These are phyloP conservation scores for Forsythia viridissima DNA, from an alignment of 257 asterid species.

Conservation along the genomic window DNA sequence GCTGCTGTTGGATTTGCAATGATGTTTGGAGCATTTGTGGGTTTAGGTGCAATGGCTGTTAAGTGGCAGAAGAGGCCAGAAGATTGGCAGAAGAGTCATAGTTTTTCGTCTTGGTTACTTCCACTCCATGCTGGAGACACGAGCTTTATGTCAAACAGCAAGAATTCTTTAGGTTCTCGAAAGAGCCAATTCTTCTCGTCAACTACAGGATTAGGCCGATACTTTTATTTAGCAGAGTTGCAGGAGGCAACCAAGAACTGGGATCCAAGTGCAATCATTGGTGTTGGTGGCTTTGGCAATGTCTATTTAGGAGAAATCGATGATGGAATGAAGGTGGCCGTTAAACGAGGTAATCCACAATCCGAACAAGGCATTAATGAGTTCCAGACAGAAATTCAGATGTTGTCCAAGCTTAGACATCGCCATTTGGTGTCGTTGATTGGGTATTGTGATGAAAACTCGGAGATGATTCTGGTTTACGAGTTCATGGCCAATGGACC, in stretches of 20 bases:
- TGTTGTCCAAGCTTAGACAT: conserved; percentile 84
- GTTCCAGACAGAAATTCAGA: conserved; percentile 89
- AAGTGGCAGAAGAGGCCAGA: conserved; percentile 96
- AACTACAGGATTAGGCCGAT: conserved; percentile 49
- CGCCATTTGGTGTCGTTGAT: conserved; percentile 88
- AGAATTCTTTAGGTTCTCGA: conserved; percentile 41
- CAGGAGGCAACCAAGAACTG: conserved; percentile 82
- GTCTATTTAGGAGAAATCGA: conserved; percentile 71
- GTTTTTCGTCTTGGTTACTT: conserved; percentile 90
- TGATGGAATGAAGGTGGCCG: conserved; percentile 75
- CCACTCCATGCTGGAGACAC: conserved; percentile 68
- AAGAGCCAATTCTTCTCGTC: conserved; percentile 56
- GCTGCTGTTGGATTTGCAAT: conserved; percentile 92
- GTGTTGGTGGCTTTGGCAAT: conserved; percentile 92
- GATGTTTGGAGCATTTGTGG: conserved; percentile 93
- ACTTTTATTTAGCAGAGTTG: conserved; percentile 48
- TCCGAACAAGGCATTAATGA: conserved; percentile 93
- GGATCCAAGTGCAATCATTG: conserved; percentile 63
- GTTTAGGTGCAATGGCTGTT: conserved; percentile 87
- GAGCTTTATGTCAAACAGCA: conserved; percentile 45
- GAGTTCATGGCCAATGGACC: conserved; percentile 91
- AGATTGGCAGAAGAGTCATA: conserved; percentile 76
- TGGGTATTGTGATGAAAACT: conserved; percentile 85
- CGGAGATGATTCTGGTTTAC: conserved; percentile 89
- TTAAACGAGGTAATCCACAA: conserved; percentile 92